Evolutionary conservation across 2,329 filamentous ascomycete species (phyloP), one percentile per base, ranked within the genome.

Genomic region (Magnaporthiopsis poae): DNA sequence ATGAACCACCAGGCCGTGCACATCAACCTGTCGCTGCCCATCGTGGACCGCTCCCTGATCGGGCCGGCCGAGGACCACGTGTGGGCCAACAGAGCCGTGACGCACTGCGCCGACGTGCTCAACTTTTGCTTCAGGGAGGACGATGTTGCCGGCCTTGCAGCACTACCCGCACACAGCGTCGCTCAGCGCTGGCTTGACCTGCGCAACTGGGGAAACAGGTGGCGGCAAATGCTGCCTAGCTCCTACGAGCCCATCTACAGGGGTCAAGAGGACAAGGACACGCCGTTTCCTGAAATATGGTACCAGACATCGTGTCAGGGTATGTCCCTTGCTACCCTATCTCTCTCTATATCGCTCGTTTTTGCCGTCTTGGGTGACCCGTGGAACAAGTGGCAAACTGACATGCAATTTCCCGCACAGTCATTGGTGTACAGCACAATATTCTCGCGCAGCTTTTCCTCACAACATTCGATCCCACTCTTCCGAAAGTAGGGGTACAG

Each of bases 41-140:
- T 85, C 52, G 79, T 85, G 60, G 82, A 86, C 70, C 79, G 80
- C n/a, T 80, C 79, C 0, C 77, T 84, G 12, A 60, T 29, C 5
- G 75, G 77, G 1, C 74, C 78, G 0, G 77, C 79, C 0, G 80
- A 80, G 61, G 85, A 87, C 68, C 81, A 81, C 67, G 78, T 78
- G 0, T 87, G 85, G 85, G 82, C 85, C 1, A 87, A 88, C 72
- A 80, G 85, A 21, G 83, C 86, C 21, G 80, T 89, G 0, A 80
- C 86, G 3, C 83, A 86, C 70, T 86, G 85, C 66, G 85, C 85
- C n/a, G 84, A 88, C 68, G 84, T 88, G 0, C 75, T 89, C 21
- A 84, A 87, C 68, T 87, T 82, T 70, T 89, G 86, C 72, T 88
- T 88, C 69, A 80, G 81, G 1, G 75, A 79, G 21, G 72, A 70